Conservation (phyloP, 306 rosid species). For the Medicago ruthenica region DNA sequence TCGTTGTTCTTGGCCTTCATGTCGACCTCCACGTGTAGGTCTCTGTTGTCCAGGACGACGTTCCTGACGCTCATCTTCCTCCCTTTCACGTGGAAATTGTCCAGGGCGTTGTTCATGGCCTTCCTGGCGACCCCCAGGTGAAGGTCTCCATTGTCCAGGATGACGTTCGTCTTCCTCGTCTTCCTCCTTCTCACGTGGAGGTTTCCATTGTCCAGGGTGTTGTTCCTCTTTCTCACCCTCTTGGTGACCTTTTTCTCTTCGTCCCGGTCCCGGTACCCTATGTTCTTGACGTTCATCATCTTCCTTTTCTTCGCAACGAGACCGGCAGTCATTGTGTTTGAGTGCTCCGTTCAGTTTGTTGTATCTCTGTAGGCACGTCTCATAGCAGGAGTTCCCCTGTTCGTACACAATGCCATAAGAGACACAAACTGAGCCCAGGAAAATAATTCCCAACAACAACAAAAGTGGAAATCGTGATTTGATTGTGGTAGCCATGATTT, state of each 20-base stretch:
- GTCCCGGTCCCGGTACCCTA: constrained; percentile 8
- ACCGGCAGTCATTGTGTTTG: constrained; percentile 6
- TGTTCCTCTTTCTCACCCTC: constrained; percentile 29
- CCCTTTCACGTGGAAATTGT: neutral
- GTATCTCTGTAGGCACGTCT: constrained; percentile 22
- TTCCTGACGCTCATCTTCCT: neutral
- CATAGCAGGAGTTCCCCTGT: neutral
- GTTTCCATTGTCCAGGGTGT: neutral
- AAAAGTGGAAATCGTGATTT: constrained; percentile 37
- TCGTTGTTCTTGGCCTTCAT: too few species aligned
- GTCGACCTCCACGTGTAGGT: too few species aligned
- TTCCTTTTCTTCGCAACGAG: constrained; percentile 22
- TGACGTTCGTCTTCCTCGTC: neutral
- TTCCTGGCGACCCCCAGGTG: neutral
- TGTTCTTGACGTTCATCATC: neutral
- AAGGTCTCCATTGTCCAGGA: neutral
- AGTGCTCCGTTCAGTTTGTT: neutral
- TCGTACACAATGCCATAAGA: neutral
- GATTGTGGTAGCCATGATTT: neutral
- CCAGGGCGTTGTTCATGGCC: neutral
- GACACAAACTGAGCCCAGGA: constrained; percentile 37
- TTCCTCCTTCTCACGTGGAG: neutral
- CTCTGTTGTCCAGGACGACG: too few species aligned
- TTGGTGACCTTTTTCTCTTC: constrained; percentile 5
- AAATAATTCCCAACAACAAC: constrained; percentile 36